Percentiles rank a stretch among this genome's conserved stretches.
phyloP scores from a whole-genome alignment of 1,139 yeast genomes.

The Spencermartinsiella ligniputridi region DNA sequence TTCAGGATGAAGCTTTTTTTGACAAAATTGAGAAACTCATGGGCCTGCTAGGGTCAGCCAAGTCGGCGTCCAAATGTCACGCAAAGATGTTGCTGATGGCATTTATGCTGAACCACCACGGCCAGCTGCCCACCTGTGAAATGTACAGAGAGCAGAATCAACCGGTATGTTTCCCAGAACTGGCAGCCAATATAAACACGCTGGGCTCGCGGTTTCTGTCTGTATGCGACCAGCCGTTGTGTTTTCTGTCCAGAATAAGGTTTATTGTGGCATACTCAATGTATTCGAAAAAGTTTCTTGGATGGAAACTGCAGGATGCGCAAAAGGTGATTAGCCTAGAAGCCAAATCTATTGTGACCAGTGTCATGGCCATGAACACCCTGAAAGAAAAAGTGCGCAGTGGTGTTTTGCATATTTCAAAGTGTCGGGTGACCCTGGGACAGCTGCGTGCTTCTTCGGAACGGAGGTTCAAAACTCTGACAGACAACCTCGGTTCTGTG shows the following conservation, averaged over 20 bases:
- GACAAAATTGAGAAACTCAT: conserved; percentile 14
- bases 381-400: not conserved
- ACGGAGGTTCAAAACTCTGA: conserved; percentile 6
- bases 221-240: conserved; percentile 18
- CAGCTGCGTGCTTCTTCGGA: conserved; percentile 1
- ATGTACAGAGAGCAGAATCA: conserved; percentile 2
- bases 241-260: conserved; percentile 19
- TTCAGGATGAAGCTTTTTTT: conserved; percentile 14
- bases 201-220: conserved; percentile 21
- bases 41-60: conserved; percentile 20
- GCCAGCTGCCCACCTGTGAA: conserved; percentile 3
- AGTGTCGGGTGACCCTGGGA: not conserved
- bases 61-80: conserved; percentile 21
- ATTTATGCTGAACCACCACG: conserved; percentile 18
- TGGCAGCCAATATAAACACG: conserved; percentile 12
- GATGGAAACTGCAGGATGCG: conserved; percentile 22
- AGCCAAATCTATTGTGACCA: conserved; percentile 4
- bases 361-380: conserved; percentile 1
- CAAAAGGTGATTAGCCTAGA: conserved; percentile 13
- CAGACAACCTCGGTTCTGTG: conserved; percentile 16
- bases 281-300: conserved; percentile 21
- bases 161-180: not conserved
- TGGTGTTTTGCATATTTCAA: not conserved
- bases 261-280: conserved; percentile 23
- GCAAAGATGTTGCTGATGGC: conserved; percentile 26